Percentiles rank a stretch among this genome's conserved stretches.
These are phyloP conservation scores for Scenedesmus sp. DNA, from an alignment of 163 green algal genomes.

Conservation along the genomic window DNA sequence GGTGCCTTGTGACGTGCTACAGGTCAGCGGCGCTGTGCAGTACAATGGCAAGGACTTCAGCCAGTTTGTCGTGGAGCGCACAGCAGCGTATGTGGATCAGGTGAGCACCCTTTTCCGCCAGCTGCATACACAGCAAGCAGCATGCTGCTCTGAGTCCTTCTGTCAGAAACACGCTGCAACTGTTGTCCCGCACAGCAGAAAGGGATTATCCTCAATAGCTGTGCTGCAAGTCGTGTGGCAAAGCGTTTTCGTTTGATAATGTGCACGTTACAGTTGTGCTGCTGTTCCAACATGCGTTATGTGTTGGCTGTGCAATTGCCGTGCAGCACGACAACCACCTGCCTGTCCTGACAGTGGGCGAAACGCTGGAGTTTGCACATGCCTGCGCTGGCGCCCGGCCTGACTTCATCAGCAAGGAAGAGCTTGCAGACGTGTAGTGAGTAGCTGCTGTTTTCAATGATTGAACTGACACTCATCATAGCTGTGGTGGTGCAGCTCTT, in stretches of 20 bases:
- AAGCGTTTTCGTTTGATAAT: neutral
- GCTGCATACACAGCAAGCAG: neutral
- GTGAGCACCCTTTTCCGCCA: slow-evolving; percentile 2
- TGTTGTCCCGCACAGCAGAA: neutral
- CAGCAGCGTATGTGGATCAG: slow-evolving; percentile 81
- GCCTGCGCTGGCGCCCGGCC: slow-evolving; percentile 27
- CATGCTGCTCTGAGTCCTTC: neutral
- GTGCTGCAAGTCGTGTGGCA: neutral
- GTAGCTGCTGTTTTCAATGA: neutral
- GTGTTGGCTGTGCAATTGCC: neutral
- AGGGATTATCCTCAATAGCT: neutral
- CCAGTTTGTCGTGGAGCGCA: slow-evolving; percentile 79
- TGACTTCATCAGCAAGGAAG: slow-evolving; percentile 23
- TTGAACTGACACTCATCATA: neutral
- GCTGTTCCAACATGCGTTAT: neutral
- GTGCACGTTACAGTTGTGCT: neutral
- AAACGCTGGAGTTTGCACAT: slow-evolving; percentile 83
- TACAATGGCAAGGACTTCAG: slow-evolving; percentile 84
- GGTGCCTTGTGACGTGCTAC: neutral
- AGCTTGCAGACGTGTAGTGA: slow-evolving; percentile 36
- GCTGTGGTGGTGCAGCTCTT: neutral
- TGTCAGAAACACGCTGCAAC: too few relatives aligned
- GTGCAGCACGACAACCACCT: slow-evolving; percentile 58
- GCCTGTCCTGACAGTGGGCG: slow-evolving; percentile 74
- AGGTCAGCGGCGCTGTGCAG: slow-evolving; percentile 62